A percentile compares a stretch with the other conserved stretches of the same genome.
phyloP scores from a whole-genome alignment of 2,329 filamentous ascomycete species.

The Scedosporium apiospermum region DNA sequence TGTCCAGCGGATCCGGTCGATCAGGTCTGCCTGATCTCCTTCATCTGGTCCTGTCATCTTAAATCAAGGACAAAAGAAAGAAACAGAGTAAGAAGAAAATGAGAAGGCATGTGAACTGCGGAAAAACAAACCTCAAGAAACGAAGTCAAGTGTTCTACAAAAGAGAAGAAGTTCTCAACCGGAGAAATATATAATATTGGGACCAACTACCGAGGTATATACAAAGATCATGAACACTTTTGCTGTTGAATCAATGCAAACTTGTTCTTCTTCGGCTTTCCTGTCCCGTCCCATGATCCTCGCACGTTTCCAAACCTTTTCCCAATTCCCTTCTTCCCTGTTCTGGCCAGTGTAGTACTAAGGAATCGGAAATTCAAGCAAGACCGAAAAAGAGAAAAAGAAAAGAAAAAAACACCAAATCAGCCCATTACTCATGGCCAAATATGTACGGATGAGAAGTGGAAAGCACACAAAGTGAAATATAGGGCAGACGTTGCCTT shows the following conservation, averaged over 20 bases:
- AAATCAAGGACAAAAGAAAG: background rate
- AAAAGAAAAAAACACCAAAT: background rate
- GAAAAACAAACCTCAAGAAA: background rate
- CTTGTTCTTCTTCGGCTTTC: background rate
- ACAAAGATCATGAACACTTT: background rate
- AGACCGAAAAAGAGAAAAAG: background rate
- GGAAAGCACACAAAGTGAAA: background rate
- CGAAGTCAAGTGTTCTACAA: background rate
- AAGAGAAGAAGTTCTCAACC: background rate
- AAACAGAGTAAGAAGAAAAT: background rate
- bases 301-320: background rate
- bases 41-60: background rate
- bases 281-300: background rate
- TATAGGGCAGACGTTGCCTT: background rate
- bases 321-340: background rate
- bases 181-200: slow-evolving; percentile 4
- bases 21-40: background rate
- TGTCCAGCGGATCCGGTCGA: background rate
- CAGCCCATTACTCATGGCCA: background rate
- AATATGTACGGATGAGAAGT: background rate
- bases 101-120: background rate
- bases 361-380: background rate
- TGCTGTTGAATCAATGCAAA: background rate
- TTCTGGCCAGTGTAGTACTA: background rate
- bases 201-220: background rate